These are phyloP conservation scores for Eimeria mitis DNA, from an alignment of 169 alveolate genomes.

Conservation along the genomic window DNA sequence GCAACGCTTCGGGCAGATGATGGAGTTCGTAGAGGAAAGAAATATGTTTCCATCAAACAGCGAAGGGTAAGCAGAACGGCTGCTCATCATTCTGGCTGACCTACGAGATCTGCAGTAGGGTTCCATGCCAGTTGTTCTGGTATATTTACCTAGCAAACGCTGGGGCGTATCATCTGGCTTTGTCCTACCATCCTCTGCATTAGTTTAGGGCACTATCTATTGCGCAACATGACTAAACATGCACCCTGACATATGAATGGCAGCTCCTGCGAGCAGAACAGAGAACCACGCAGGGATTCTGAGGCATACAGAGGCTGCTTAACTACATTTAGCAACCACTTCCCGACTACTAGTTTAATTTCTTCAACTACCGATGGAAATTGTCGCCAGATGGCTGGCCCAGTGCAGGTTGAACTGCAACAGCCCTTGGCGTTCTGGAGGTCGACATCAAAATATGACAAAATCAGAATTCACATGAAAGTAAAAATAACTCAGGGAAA, in stretches of 20 bases:
- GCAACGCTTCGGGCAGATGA: neutral
- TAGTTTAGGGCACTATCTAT: neutral
- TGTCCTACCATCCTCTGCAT: neutral
- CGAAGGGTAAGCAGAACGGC: neutral
- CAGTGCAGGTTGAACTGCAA: neutral
- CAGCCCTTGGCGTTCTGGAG: neutral
- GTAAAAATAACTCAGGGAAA: neutral
- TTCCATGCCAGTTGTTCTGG: neutral
- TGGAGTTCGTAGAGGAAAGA: neutral
- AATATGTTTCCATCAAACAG: conserved; percentile 1
- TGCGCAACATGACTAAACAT: too few relatives aligned
- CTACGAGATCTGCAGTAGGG: neutral
- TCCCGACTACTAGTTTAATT: too few relatives aligned
- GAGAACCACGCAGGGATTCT: neutral
- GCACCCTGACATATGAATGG: neutral
- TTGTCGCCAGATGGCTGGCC: too few relatives aligned
- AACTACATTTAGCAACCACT: neutral
- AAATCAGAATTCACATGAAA: too few relatives aligned
- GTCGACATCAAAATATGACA: neutral
- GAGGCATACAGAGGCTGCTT: neutral
- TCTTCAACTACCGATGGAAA: too few relatives aligned
- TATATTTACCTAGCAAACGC: neutral
- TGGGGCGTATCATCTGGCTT: neutral
- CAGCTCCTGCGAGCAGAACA: neutral
- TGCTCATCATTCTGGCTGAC: neutral